Base-by-base conservation (phyloP, 768 basidiomycete genomes). In the Fomitopsis serialis region DNA sequence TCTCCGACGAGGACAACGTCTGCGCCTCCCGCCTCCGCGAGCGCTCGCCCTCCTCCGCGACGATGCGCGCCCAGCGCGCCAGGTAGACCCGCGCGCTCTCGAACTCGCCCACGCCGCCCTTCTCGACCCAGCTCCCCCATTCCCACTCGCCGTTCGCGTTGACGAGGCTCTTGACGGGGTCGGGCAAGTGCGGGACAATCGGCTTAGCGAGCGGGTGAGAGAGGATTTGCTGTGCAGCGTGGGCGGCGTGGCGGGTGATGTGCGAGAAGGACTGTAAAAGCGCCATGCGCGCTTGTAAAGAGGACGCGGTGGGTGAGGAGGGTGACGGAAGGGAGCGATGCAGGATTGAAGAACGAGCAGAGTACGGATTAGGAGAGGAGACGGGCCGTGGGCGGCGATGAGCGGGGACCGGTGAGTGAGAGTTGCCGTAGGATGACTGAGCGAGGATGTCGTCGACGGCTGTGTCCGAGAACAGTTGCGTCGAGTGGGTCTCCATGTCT, bases 1-100 rank as follows among this genome's bases (percentile, higher is more conserved):
- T 66, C 55, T 74, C 74, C 2, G 73, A 74, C 6, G 79, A 74
- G 3, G 82, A 81, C 12, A 89, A 61, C 0, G 79, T 74, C 64
- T 87, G 86, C 0, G 88, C 82, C 67, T 99, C 97, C 42, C 80
- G 78, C 58, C 84, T 72, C 42, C 97, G 78, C 5, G 93, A 84
- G 15, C 92, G 79, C 68, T 99, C 97, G 17, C 97, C 97, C 66
- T 98, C 97, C 69, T 99, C 97, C 1, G 97, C 97, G 1, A 98
- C 97, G 54, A 93, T 89, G 47, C 95, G 78, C 3, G 97, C 97
- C 97, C 97, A 99, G 29, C 92, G 78, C 10, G 97, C 97, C 9
- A 99, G 81, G 67, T 98, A 98, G 7, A 98, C 91, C 4, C 95
- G 78, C 0, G 97, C 97, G 55, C 90, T 90, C 70, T 98, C 97